These are phyloP conservation scores for Hymenoscyphus fructigenus DNA, from an alignment of 2,329 filamentous ascomycete species.

Conservation along the genomic window DNA sequence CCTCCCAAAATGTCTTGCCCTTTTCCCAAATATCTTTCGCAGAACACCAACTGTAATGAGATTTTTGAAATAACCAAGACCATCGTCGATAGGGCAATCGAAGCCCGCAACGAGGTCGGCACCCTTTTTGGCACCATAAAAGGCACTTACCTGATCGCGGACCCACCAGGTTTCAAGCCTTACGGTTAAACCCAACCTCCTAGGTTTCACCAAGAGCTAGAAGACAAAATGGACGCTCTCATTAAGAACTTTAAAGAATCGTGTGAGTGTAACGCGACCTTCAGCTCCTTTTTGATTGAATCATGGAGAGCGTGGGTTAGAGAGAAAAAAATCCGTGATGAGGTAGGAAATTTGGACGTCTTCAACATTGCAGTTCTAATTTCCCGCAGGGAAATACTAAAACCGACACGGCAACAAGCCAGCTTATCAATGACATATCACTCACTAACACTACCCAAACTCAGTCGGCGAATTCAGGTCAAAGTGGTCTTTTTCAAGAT, in stretches of 20 bases:
- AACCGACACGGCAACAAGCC: neutral
- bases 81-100: neutral
- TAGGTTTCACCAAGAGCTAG: neutral
- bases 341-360: neutral
- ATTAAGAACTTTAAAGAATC: neutral
- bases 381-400: neutral
- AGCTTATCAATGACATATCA: neutral
- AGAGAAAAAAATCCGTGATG: neutral
- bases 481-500: neutral
- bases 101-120: neutral
- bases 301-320: neutral
- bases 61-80: neutral
- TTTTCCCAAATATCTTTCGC: neutral
- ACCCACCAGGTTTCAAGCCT: neutral
- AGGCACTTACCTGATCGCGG: neutral
- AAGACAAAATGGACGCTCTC: neutral
- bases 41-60: neutral
- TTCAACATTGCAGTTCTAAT: neutral
- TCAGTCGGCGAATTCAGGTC: neutral
- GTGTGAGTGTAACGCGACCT: neutral
- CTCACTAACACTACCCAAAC: neutral
- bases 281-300: neutral
- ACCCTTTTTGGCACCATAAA: neutral
- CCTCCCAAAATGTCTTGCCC: neutral
- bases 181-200: neutral